Base-by-base conservation (phyloP, 1,139 yeast genomes). In the Debaryomyces sp. region DNA sequence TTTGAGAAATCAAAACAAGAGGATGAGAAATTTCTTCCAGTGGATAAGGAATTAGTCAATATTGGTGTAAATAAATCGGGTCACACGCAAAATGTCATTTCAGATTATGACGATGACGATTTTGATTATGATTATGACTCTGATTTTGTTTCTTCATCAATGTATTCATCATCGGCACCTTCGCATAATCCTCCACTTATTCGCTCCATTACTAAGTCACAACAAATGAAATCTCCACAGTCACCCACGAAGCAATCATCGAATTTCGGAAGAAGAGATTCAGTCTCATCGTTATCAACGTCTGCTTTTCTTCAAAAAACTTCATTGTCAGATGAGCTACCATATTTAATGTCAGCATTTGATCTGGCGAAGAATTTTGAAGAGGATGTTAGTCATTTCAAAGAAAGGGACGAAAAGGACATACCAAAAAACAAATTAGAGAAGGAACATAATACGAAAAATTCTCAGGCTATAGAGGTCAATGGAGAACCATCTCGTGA, bases 291-390 rank as follows among this genome's bases (percentile, higher is more conserved):
- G 0, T 47, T 68, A 39, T 61, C 69, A 0, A 61, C 68, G 6
- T 62, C 72, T 2, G 56, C 64, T 17, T 51, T 64, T 27, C 59
- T 75, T 36, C 77, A 71, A 33, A 77, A 75, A 53, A 73, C 84
- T 0, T 75, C 83, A 2, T 64, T 82, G 5, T 59, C 81, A 1
- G 84, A 81, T 30, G 84, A 81, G 55, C 62, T 82, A 57, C 87
- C 87, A 0, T 76, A 72, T 53, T 65, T 82, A 55, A 70, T 82
- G 78, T 65, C 77, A n/a, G 87, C 85, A n/a, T 82, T 82, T 53
- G 75, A 77, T 52, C 77, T 77, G 54, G 84, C 82, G 2, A 75
- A 71, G 51, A 75, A 73, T 34, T 70, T 78, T 13, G 81, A 78
- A 52, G 78, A 77, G 54, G 85, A 80, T 52, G 67, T 80, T 5